phyloP scores from a whole-genome alignment of 805 yeast species.

The Lachancea mirantina region DNA sequence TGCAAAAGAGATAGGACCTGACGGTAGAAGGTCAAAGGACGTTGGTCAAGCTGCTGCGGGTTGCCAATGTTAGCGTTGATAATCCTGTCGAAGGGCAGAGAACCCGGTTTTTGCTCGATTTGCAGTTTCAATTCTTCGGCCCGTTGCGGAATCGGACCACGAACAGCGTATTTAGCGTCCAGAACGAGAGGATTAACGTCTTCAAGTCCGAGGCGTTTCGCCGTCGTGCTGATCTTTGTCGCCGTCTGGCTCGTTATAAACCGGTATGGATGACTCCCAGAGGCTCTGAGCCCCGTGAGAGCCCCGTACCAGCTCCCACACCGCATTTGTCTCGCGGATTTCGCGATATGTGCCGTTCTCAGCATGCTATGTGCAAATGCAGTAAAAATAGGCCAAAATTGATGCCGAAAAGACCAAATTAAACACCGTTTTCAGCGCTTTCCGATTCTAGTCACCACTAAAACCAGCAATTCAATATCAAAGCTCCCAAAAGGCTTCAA shows the following conservation, averaged over 20 bases:
- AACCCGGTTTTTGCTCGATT: conserved; percentile 46
- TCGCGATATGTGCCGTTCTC: too few relatives aligned
- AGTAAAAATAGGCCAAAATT: too few relatives aligned
- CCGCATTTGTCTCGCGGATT: too few relatives aligned
- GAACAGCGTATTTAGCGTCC: conserved; percentile 89
- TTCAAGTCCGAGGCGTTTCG: conserved; percentile 34
- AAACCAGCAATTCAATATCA: too few relatives aligned
- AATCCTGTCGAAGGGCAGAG: conserved; percentile 69
- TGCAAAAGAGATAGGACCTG: conserved; percentile 83
- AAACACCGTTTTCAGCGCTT: too few relatives aligned
- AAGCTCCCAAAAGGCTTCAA: too few relatives aligned
- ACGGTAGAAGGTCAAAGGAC: conserved; percentile 91
- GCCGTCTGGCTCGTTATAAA: too few relatives aligned
- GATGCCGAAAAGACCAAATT: too few relatives aligned
- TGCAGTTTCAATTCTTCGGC: conserved; percentile 75
- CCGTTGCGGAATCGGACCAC: conserved; percentile 88
- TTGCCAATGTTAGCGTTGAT: conserved; percentile 94
- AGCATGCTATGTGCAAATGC: too few relatives aligned
- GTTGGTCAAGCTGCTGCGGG: conserved; percentile 94
- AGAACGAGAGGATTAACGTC: conserved; percentile 70
- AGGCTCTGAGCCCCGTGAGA: conserved; percentile 1
- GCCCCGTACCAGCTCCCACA: too few relatives aligned
- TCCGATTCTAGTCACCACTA: too few relatives aligned
- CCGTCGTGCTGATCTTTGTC: too few relatives aligned
- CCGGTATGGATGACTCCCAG: not conserved